Base-by-base conservation (phyloP, 176 grass and related monocot species). In the Sorghum bicolor region DNA sequence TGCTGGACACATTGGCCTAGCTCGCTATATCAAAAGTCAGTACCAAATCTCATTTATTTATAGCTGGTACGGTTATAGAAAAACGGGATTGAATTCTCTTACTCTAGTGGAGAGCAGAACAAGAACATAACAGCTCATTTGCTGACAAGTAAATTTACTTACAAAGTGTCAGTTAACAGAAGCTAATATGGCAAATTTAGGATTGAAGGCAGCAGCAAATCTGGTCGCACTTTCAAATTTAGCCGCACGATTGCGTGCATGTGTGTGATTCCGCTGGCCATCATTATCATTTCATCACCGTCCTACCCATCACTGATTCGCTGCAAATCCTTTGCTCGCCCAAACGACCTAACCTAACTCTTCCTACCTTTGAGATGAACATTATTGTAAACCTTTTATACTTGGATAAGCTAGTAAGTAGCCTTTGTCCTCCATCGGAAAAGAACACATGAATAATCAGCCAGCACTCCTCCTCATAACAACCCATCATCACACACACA, bases 361-460 rank as follows among this genome's bases (percentile, higher is more conserved):
- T 62, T 50, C 31, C 82, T 22, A 65, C 61, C 61, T 84, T 78
- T 79, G n/a, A 11, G 44, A 74, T 61, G 29, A 80, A 28, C 61
- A 39, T 32, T 70, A 64, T 64, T 64, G 44, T 30, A 20, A 70
- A 69, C 22, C 13, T 15, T 34, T 50, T n/a, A 4, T 53, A 53
- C 41, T 48, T 50, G 71, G 64, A 48, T 74, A 47, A 29, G 14
- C 25, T 7, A 64, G n/a, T 3, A n/a, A n/a, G n/a, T 34, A 6
- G 34, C 34, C 25, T 19, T 63, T 14, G 10, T 17, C 67, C 50
- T 39, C 14, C 1, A 33, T 47, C 44, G 4, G 20, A 53, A 85
- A 89, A 89, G 43, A 84, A 66, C 67, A 65, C 40, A 39, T 53
- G 19, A 9, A 84, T 39, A 84, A 84, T 67, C 32, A 84, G 62